Evolutionary conservation across 148 eudicot genomes (phyloP), one percentile per base, ranked within the genome.

Genomic region (Fallopia convolvulus): DNA sequence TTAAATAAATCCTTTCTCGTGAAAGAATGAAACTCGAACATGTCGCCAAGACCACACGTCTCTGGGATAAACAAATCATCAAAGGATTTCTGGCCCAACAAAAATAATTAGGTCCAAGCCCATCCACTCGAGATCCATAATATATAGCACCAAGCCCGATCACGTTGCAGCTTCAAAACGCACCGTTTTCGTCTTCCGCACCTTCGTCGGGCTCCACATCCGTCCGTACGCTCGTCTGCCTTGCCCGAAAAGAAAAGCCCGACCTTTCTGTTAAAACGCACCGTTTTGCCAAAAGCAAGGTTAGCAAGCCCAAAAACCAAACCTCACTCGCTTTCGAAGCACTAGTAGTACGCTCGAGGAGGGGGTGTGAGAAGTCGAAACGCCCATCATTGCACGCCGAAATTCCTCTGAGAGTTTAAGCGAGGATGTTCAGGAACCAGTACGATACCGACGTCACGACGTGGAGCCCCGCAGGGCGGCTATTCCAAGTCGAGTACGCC

Each of bases 371-470:
- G 68, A 61, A 36, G 20, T 14, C 5, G 72, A 66, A 13, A 66
- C 72, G 42, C 72, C 42, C 72, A 66, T 20, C 68, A 61, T 33
- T 72, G 47, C 26, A 0, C 52, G 52, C 44, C 75, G 52, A 8
- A 72, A 17, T 39, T 39, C 74, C 74, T 44, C 74, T 11, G 50
- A 41, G 30, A 72, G 52, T 5, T 13, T 55, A 55, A 47, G 50
- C 75, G 52, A 72, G 32, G 23, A 95, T 95, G 99, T 95, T 95
- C 77, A 77, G 99, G 41, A 95, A 95, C 85, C 99, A 95, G 85
- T 95, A 95, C 85, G 99, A 95, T 81, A 92, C 97, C 11, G 99
- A 95, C 74, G 99, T 95, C 39, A 95, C 99, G n/a, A 95, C 99
- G 70, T 95, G 99, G 99, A 83, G 88, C 6, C 99, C 99, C 15